Percentiles rank a stretch among this genome's conserved stretches.
Conservation (phyloP, 2,329 filamentous ascomycete species). For the Botrytis pseudocinerea region DNA sequence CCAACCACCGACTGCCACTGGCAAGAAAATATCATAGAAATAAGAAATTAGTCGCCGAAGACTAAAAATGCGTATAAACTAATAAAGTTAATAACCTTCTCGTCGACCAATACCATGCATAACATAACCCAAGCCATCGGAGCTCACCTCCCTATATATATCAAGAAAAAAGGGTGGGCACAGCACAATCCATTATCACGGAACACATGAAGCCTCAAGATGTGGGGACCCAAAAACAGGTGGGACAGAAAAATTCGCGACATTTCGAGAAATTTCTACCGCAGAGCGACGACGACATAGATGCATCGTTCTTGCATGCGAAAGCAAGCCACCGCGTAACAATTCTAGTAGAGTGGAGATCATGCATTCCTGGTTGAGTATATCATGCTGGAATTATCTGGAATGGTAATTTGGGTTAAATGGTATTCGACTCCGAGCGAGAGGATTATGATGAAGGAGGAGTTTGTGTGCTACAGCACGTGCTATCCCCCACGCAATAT, state of each 20-base stretch:
- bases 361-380: background rate
- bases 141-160: background rate
- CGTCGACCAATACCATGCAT: background rate
- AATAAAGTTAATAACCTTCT: background rate
- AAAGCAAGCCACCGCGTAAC: background rate
- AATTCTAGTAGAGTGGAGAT: background rate
- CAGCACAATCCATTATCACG: background rate
- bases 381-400: background rate
- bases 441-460: background rate
- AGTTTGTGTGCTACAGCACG: background rate
- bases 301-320: background rate
- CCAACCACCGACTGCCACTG: background rate
- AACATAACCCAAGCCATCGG: background rate
- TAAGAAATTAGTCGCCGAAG: background rate
- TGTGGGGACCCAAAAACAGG: background rate
- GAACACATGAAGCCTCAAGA: background rate
- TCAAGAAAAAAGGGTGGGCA: background rate
- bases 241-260: background rate
- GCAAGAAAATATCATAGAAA: background rate
- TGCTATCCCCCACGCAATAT: background rate
- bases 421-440: background rate
- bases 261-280: constrained; percentile 12
- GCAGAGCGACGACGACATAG: background rate
- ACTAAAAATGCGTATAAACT: background rate
- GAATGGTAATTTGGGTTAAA: background rate